These are phyloP conservation scores for Mariannaea sp. DNA, from an alignment of 2,329 filamentous ascomycete species.

Conservation along the genomic window DNA sequence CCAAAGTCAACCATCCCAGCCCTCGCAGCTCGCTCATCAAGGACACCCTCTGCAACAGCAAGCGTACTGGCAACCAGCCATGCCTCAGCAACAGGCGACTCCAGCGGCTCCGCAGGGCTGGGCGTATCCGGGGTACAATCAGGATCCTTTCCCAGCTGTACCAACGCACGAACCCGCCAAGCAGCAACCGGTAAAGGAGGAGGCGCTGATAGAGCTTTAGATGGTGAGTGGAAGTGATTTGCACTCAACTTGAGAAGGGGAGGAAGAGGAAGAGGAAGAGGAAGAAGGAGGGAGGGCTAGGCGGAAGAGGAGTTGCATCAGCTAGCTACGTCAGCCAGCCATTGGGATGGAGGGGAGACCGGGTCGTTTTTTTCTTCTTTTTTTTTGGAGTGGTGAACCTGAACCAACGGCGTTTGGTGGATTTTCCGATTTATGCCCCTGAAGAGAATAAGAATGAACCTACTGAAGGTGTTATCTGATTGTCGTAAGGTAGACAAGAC, in stretches of 20 bases:
- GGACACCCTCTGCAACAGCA: conserved; percentile 42
- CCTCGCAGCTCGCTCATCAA: conserved; percentile 43
- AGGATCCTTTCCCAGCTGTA: conserved; percentile 67
- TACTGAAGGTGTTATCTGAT: conserved; percentile 14
- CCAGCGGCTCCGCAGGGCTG: conserved; percentile 47
- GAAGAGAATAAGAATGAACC: conserved; percentile 22
- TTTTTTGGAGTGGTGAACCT: conserved; percentile 15
- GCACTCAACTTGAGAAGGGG: no score
- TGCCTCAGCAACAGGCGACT: conserved; percentile 38
- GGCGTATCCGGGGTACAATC: conserved; percentile 57
- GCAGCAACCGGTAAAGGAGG: conserved; percentile 65
- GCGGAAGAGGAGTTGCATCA: no score
- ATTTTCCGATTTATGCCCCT: conserved; percentile 11
- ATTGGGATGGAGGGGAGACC: conserved; percentile 3
- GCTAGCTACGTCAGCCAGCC: no score
- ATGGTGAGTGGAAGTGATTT: not conserved
- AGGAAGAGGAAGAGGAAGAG: no score
- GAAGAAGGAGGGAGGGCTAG: no score
- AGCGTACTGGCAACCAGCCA: conserved; percentile 45
- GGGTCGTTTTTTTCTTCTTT: conserved; percentile 5
- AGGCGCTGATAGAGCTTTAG: conserved; percentile 79
- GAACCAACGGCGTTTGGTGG: conserved; percentile 19
- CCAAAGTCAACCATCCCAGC: conserved; percentile 40
- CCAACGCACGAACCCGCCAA: conserved; percentile 51
- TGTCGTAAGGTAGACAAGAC: conserved; percentile 8